Evolutionary conservation across 371 early-diverging fungal genomes (phyloP).

Genomic region (Lichtheimia hyalospora): DNA sequence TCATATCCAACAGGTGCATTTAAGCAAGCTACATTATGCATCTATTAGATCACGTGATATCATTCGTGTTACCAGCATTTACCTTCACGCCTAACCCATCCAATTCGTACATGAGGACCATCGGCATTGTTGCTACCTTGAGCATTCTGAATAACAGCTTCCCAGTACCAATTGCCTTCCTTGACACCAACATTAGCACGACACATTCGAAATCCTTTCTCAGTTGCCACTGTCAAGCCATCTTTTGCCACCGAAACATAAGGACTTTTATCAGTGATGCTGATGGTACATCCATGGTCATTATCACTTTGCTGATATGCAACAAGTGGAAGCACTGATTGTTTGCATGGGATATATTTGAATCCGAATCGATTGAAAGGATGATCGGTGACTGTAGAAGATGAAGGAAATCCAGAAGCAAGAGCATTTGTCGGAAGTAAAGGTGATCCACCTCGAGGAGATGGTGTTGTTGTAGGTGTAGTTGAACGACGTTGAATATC

Average conservation of each 20-base stretch:
- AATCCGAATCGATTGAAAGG: constrained; percentile 60
- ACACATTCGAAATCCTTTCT: constrained; percentile 71
- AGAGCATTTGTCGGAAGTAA: constrained; percentile 24
- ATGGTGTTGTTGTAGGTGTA: constrained; percentile 24
- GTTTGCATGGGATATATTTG: constrained; percentile 61
- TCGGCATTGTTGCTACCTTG: constrained; percentile 35
- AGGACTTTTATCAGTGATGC: constrained; percentile 64
- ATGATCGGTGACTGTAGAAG: constrained; percentile 32
- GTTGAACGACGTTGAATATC: constrained; percentile 22
- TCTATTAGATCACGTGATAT: not conserved
- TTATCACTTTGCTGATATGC: constrained; percentile 59
- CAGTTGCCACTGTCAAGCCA: constrained; percentile 60
- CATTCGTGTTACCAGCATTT: not conserved
- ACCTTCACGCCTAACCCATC: constrained; percentile 72
- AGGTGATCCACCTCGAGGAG: constrained; percentile 36
- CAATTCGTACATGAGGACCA: constrained; percentile 65
- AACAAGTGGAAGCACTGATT: constrained; percentile 51
- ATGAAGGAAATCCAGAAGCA: constrained; percentile 25
- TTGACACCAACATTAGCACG: constrained; percentile 68
- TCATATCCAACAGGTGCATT: constrained; percentile 75
- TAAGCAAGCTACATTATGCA: constrained; percentile 46
- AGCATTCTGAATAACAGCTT: constrained; percentile 55
- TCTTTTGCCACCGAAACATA: constrained; percentile 65
- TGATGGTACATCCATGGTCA: constrained; percentile 49
- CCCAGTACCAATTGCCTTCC: constrained; percentile 72